phyloP scores from a whole-genome alignment of 2,329 filamentous ascomycete species.

The Alternaria postmessia region DNA sequence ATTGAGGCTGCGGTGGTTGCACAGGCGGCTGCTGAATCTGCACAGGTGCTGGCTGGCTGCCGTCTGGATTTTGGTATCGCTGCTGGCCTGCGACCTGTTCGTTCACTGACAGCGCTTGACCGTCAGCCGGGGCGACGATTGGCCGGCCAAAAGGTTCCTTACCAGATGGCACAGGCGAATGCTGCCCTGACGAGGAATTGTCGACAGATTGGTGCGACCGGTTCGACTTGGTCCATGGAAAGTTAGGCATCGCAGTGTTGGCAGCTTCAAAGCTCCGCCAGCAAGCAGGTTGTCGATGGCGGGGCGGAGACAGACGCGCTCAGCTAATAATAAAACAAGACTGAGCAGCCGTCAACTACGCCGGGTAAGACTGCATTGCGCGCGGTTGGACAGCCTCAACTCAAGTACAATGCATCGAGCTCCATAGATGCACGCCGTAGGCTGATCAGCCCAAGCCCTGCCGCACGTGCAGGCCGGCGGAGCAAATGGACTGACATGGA shows the following conservation, averaged over 20 bases:
- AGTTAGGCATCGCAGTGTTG: slow-evolving; percentile 49
- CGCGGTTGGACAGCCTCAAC: slow-evolving; percentile 26
- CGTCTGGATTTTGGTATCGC: slow-evolving; percentile 31
- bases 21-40: slow-evolving; percentile 28
- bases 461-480: slow-evolving; percentile 41
- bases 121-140: slow-evolving; percentile 45
- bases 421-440: slow-evolving; percentile 21
- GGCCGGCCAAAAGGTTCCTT: slow-evolving; percentile 35
- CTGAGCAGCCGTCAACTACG: slow-evolving; percentile 35
- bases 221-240: slow-evolving; percentile 51
- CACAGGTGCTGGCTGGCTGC: slow-evolving; percentile 31
- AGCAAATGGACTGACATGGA: slow-evolving; percentile 34
- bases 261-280: slow-evolving; percentile 30
- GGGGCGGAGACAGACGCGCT: slow-evolving; percentile 29
- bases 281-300: slow-evolving; percentile 30
- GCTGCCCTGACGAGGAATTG: slow-evolving; percentile 41
- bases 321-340: slow-evolving; percentile 47
- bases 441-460: slow-evolving; percentile 35
- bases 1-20: slow-evolving; percentile 28
- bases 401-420: slow-evolving; percentile 29
- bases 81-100: slow-evolving; percentile 37
- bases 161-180: slow-evolving; percentile 47
- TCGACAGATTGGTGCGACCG: slow-evolving; percentile 50
- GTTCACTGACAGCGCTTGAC: slow-evolving; percentile 46
- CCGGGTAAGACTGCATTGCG: slow-evolving; percentile 29